These are phyloP conservation scores for Curvularia spicifera DNA, from an alignment of 2,329 filamentous ascomycete genomes.

Conservation along the genomic window DNA sequence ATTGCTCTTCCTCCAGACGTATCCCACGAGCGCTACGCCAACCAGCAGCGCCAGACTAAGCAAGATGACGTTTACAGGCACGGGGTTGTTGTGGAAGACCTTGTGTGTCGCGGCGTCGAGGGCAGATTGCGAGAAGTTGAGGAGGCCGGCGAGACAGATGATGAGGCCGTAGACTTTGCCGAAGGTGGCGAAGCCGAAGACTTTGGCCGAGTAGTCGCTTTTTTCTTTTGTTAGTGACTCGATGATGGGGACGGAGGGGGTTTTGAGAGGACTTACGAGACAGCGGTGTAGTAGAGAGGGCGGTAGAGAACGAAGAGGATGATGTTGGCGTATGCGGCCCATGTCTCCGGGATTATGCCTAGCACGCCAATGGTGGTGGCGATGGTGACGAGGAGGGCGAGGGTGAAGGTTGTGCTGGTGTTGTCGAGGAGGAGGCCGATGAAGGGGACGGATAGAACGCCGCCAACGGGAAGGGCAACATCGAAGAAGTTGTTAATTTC, in stretches of 20 bases:
- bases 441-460: slow-evolving; percentile 83
- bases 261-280: slow-evolving; percentile 61
- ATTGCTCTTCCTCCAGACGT: slow-evolving; percentile 63
- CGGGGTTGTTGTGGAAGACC: slow-evolving; percentile 72
- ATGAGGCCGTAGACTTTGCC: slow-evolving; percentile 93
- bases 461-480: slow-evolving; percentile 80
- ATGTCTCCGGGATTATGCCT: slow-evolving; percentile 72
- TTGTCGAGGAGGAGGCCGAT: slow-evolving; percentile 82
- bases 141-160: slow-evolving; percentile 81
- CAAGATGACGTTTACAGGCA: slow-evolving; percentile 77
- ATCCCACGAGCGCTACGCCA: slow-evolving; percentile 70
- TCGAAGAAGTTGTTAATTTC: slow-evolving; percentile 86
- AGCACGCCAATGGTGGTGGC: slow-evolving; percentile 79
- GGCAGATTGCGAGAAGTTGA: slow-evolving; percentile 83
- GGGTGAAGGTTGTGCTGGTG: slow-evolving; percentile 73
- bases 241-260: too few relatives aligned
- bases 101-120: slow-evolving; percentile 80
- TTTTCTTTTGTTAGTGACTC: not conserved
- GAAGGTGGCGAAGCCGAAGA: slow-evolving; percentile 89
- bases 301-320: slow-evolving; percentile 82
- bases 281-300: slow-evolving; percentile 88
- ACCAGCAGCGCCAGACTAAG: slow-evolving; percentile 67
- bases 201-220: slow-evolving; percentile 83
- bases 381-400: slow-evolving; percentile 70
- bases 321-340: slow-evolving; percentile 78